phyloP scores from a whole-genome alignment of 2,329 filamentous ascomycete genomes.

The Mollisiaceae sp. region DNA sequence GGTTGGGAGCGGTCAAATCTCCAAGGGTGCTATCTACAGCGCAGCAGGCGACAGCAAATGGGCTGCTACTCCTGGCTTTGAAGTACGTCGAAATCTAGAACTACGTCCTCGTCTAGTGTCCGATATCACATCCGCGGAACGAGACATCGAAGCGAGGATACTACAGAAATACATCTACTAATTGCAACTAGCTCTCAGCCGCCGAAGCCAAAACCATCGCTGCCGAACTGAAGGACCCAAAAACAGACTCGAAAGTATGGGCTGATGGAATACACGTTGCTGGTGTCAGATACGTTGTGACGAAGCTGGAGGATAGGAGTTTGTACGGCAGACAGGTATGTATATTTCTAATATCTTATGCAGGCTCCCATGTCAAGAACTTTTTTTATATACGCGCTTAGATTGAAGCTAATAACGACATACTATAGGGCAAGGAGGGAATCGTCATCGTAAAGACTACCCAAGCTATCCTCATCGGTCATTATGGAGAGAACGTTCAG shows the following conservation, averaged over 20 bases:
- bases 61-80: slow-evolving; percentile 73
- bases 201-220: slow-evolving; percentile 64
- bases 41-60: slow-evolving; percentile 79
- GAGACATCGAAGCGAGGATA: not conserved
- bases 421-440: slow-evolving; percentile 73
- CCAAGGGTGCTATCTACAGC: slow-evolving; percentile 86
- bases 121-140: not conserved
- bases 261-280: slow-evolving; percentile 75
- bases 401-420: slow-evolving; percentile 16
- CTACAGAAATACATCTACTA: slow-evolving; percentile 21
- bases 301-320: slow-evolving; percentile 76
- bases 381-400: not conserved
- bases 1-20: slow-evolving; percentile 76
- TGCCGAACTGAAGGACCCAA: slow-evolving; percentile 52
- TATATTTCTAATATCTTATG: not conserved
- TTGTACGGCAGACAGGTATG: slow-evolving; percentile 86
- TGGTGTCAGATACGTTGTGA: slow-evolving; percentile 78
- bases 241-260: slow-evolving; percentile 65
- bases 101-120: too few relatives aligned
- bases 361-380: not conserved
- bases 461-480: slow-evolving; percentile 85
- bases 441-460: slow-evolving; percentile 84
- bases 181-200: slow-evolving; percentile 55
- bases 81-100: slow-evolving; percentile 35
- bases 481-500: slow-evolving; percentile 77